Conservation (phyloP, 1,284 basidiomycete genomes). For the Cryptococcus hybrid region DNA sequence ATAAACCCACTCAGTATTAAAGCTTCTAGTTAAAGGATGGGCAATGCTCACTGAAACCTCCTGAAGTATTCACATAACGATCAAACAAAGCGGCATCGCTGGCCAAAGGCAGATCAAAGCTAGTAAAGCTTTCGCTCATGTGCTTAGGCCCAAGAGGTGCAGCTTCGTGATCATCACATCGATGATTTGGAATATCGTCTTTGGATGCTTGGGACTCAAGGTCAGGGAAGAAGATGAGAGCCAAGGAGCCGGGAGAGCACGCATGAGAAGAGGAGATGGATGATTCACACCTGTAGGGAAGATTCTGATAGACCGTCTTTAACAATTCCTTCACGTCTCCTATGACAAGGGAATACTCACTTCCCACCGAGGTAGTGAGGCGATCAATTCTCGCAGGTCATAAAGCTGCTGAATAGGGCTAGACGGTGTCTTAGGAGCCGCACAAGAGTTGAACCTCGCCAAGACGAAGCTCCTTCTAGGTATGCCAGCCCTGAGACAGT, state of each 20-base stretch:
- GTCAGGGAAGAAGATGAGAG: conserved; percentile 32
- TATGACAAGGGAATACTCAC: conserved; percentile 22
- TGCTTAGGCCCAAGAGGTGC: conserved; percentile 36
- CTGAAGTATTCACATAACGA: conserved; percentile 47
- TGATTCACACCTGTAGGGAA: conserved; percentile 21
- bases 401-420: conserved; percentile 35
- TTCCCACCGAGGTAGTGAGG: conserved; percentile 41
- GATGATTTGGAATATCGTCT: background rate
- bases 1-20: too few relatives aligned
- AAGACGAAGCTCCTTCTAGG: background rate
- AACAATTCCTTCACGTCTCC: background rate
- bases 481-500: background rate
- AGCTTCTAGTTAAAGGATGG: background rate
- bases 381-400: conserved; percentile 44
- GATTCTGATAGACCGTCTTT: conserved; percentile 17
- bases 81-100: conserved; percentile 40
- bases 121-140: conserved; percentile 48
- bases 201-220: conserved; percentile 19
- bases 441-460: background rate
- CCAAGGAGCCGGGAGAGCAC: conserved; percentile 40
- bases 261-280: conserved; percentile 44
- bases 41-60: conserved; percentile 43
- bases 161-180: conserved; percentile 1
- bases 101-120: conserved; percentile 45
- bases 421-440: background rate